These are phyloP conservation scores for Penicillium cosmopolitanum DNA, from an alignment of 495 filamentous ascomycete species.

Conservation along the genomic window DNA sequence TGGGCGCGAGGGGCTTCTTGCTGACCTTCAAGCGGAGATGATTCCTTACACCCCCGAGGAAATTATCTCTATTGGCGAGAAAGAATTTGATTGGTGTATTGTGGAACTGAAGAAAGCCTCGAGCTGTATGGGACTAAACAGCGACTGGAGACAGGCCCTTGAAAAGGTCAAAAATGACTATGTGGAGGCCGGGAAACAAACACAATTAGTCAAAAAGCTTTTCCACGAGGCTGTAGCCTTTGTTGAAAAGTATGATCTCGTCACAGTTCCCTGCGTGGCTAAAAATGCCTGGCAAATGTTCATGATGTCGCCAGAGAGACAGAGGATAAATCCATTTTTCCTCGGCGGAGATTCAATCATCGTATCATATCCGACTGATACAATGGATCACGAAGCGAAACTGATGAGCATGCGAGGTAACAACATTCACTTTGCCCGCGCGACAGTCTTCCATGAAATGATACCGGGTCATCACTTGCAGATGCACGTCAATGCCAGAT, in stretches of 20 bases:
- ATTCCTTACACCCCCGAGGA: conserved; percentile 46
- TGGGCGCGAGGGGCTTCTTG: conserved; percentile 44
- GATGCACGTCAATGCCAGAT: conserved; percentile 42
- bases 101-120: conserved; percentile 31
- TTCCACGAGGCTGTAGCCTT: conserved; percentile 23
- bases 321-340: conserved; percentile 58
- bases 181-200: conserved; percentile 51
- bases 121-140: conserved; percentile 24
- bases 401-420: conserved; percentile 58
- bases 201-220: conserved; percentile 45
- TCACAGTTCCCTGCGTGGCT: conserved; percentile 53
- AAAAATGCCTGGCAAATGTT: conserved; percentile 54
- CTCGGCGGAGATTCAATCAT: conserved; percentile 51
- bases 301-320: conserved; percentile 52
- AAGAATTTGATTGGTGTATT: conserved; percentile 28
- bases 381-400: conserved; percentile 53
- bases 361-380: conserved; percentile 52
- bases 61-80: conserved; percentile 48
- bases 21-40: conserved; percentile 22
- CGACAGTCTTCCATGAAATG: conserved; percentile 59
- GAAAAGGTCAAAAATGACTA: conserved; percentile 56
- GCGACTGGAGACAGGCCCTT: conserved; percentile 50
- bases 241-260: conserved; percentile 43
- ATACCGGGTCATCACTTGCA: conserved; percentile 59
- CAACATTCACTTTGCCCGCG: conserved; percentile 53